Evolutionary conservation across 805 yeast species (phyloP).

Genomic region (Yarrowia osloensis): DNA sequence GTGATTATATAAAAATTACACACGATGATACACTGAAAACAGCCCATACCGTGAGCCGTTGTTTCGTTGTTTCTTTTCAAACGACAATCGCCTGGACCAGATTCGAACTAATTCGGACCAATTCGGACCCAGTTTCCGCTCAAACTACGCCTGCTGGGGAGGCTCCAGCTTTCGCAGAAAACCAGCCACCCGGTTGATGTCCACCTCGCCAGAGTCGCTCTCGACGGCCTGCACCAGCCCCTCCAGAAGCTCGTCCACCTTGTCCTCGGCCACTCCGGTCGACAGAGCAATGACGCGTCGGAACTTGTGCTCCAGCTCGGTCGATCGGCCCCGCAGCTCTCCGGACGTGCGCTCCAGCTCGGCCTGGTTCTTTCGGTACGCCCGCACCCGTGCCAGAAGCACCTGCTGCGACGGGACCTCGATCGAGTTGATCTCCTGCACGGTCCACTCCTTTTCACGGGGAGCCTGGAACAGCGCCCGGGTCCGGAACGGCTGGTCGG

Average conservation of each 20-base stretch:
- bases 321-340: constrained; percentile 55
- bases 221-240: constrained; percentile 90
- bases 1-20: constrained; percentile 2
- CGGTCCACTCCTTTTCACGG: constrained; percentile 17
- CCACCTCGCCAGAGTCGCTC: constrained; percentile 72
- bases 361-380: constrained; percentile 71
- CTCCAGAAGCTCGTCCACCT: constrained; percentile 78
- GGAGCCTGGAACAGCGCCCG: constrained; percentile 47
- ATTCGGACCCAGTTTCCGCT: no score
- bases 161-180: constrained; percentile 54
- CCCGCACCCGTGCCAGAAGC: constrained; percentile 74
- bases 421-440: background rate
- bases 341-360: constrained; percentile 55
- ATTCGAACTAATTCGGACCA: no score
- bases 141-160: constrained; percentile 14
- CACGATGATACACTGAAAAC: background rate
- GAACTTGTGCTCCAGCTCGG: constrained; percentile 70
- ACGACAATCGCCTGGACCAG: no score
- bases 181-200: constrained; percentile 57
- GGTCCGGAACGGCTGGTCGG: constrained; percentile 88
- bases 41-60: background rate
- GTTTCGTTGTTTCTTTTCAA: background rate
- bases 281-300: constrained; percentile 86
- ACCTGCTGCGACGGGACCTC: constrained; percentile 54
- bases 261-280: constrained; percentile 79